These are phyloP conservation scores for Vitis hybrid DNA, from an alignment of 177 flowering plant genomes.

Conservation along the genomic window DNA sequence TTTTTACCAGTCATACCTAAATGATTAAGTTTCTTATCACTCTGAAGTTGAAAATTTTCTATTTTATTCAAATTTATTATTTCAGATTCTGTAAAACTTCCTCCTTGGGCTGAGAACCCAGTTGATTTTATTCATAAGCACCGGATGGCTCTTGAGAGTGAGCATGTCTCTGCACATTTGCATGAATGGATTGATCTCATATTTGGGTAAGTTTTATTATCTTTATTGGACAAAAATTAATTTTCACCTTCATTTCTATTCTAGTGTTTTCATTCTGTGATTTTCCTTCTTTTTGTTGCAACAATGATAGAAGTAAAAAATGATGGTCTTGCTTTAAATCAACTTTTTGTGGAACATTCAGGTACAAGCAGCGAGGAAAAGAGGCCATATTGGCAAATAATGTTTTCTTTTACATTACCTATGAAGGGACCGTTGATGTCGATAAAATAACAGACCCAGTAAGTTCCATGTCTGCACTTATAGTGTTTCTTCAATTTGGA, in stretches of 20 bases:
- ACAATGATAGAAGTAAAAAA: no score
- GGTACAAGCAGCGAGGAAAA: conserved; percentile 97
- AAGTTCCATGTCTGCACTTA: conserved; percentile 28
- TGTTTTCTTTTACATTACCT: conserved; percentile 96
- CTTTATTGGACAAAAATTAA: background rate
- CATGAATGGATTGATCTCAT: conserved; percentile 98
- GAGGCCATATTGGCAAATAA: conserved; percentile 89
- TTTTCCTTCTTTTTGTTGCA: background rate
- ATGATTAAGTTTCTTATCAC: background rate
- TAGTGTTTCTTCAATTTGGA: conserved; percentile 10
- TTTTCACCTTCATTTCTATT: background rate
- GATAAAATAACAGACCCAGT: conserved; percentile 95
- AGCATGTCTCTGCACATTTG: conserved; percentile 92
- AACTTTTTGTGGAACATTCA: conserved; percentile 22
- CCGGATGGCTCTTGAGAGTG: conserved; percentile 96
- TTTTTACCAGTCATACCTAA: background rate
- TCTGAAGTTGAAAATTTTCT: background rate
- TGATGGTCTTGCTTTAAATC: background rate
- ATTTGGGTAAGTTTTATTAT: conserved; percentile 71
- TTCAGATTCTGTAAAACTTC: conserved; percentile 84
- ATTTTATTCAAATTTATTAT: background rate
- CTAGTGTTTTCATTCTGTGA: background rate
- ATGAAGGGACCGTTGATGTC: conserved; percentile 95
- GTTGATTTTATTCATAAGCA: conserved; percentile 94
- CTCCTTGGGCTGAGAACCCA: conserved; percentile 91